Evolutionary conservation across 2,329 filamentous ascomycete species (phyloP).

Genomic region (Pestalotiopsis sp.): DNA sequence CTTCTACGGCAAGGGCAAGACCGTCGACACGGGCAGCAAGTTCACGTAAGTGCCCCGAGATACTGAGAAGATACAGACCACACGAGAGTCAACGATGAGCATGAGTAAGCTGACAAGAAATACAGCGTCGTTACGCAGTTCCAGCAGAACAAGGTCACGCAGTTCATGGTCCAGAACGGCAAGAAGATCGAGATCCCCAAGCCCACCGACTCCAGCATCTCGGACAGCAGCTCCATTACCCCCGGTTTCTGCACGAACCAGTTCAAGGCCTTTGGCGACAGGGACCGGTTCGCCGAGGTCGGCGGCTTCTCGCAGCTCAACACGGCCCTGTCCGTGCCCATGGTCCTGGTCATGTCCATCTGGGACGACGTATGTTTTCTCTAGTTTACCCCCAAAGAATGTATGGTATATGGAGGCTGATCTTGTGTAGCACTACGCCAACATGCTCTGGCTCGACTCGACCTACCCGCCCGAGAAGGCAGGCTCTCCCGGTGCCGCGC

Average conservation of each 20-base stretch:
- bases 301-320: slow-evolving; percentile 56
- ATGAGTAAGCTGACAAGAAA: neutral
- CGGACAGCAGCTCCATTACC: neutral
- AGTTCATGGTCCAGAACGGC: slow-evolving; percentile 61
- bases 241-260: slow-evolving; percentile 1
- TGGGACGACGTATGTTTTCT: slow-evolving; percentile 52
- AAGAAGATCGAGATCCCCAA: slow-evolving; percentile 36
- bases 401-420: neutral
- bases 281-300: slow-evolving; percentile 48
- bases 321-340: slow-evolving; percentile 50
- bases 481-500: slow-evolving; percentile 42
- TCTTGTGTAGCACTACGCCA: slow-evolving; percentile 42
- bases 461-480: slow-evolving; percentile 43
- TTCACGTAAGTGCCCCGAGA: slow-evolving; percentile 19
- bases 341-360: slow-evolving; percentile 63
- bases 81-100: neutral
- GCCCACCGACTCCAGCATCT: slow-evolving; percentile 3
- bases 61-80: neutral
- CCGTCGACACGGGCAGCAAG: slow-evolving; percentile 5
- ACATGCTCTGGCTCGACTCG: slow-evolving; percentile 63
- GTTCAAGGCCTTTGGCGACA: slow-evolving; percentile 48
- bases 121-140: slow-evolving; percentile 59
- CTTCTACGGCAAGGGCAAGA: slow-evolving; percentile 59
- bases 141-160: slow-evolving; percentile 43
- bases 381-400: neutral